phyloP scores from a whole-genome alignment of 192 early-diverging fungal genomes.

The Diversispora eburnea region DNA sequence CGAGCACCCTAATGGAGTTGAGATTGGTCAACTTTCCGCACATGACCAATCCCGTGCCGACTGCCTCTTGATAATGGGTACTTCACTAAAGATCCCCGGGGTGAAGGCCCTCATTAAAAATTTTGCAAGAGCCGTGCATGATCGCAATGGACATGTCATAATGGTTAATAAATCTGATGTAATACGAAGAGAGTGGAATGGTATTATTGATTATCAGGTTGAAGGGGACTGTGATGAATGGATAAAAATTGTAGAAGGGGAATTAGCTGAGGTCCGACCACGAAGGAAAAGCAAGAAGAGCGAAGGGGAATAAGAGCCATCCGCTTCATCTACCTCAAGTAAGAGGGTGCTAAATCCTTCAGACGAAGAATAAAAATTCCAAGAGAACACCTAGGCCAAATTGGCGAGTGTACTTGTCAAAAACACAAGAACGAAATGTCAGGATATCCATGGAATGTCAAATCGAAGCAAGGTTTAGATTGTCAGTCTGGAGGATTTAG shows the following conservation, averaged over 20 bases:
- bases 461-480: no score
- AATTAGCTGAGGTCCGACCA: background rate
- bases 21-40: slow-evolving; percentile 55
- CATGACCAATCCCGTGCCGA: slow-evolving; percentile 62
- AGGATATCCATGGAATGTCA: no score
- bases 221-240: slow-evolving; percentile 65
- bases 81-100: background rate
- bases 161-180: slow-evolving; percentile 68
- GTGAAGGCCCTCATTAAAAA: background rate
- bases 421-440: no score
- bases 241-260: slow-evolving; percentile 37
- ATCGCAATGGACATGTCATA: slow-evolving; percentile 42
- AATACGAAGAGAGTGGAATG: slow-evolving; percentile 68
- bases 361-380: no score
- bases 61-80: background rate
- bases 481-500: no score
- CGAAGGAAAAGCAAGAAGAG: no score
- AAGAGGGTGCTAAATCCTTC: no score
- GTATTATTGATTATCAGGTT: slow-evolving; percentile 74
- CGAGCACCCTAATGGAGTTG: slow-evolving; percentile 68
- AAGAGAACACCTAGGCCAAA: no score
- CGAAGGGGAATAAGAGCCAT: no score
- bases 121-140: background rate
- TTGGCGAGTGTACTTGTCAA: no score
- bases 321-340: no score